These are phyloP conservation scores for Cyathus striatus DNA, from an alignment of 768 basidiomycete genomes.

Conservation along the genomic window DNA sequence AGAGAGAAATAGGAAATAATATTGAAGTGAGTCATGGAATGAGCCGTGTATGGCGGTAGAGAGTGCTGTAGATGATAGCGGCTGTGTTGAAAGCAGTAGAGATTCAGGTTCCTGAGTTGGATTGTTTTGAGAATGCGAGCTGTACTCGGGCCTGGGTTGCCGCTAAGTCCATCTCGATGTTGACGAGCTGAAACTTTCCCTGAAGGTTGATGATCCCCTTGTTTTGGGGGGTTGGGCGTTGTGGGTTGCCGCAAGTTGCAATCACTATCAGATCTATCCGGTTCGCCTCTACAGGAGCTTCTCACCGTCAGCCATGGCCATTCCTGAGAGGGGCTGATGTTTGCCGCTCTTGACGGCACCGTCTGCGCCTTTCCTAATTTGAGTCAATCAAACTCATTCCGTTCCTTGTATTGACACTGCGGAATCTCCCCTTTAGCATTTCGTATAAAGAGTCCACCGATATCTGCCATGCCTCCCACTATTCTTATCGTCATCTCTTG, in stretches of 20 bases:
- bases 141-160: no score
- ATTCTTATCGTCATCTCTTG: slow-evolving; percentile 10
- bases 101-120: slow-evolving; percentile 10
- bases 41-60: slow-evolving; percentile 6
- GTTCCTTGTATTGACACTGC: slow-evolving; percentile 26
- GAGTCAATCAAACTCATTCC: slow-evolving; percentile 35
- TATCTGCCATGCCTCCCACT: slow-evolving; percentile 25
- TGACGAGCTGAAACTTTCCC: slow-evolving; percentile 25
- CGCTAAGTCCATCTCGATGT: slow-evolving; percentile 23
- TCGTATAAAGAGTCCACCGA: slow-evolving; percentile 19
- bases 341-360: slow-evolving; percentile 16
- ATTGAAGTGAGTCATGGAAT: not conserved
- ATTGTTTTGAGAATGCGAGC: slow-evolving; percentile 23
- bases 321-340: slow-evolving; percentile 14
- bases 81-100: slow-evolving; percentile 9
- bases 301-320: slow-evolving; percentile 20
- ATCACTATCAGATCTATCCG: slow-evolving; percentile 31
- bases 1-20: no score
- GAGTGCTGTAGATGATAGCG: no score
- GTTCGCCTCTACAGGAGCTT: slow-evolving; percentile 13
- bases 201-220: slow-evolving; percentile 30
- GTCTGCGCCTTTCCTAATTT: slow-evolving; percentile 25
- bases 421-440: slow-evolving; percentile 13
- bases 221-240: slow-evolving; percentile 29
- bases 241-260: slow-evolving; percentile 31